phyloP scores from a whole-genome alignment of 2,329 filamentous ascomycete genomes.

The Penicillium rolfsii region DNA sequence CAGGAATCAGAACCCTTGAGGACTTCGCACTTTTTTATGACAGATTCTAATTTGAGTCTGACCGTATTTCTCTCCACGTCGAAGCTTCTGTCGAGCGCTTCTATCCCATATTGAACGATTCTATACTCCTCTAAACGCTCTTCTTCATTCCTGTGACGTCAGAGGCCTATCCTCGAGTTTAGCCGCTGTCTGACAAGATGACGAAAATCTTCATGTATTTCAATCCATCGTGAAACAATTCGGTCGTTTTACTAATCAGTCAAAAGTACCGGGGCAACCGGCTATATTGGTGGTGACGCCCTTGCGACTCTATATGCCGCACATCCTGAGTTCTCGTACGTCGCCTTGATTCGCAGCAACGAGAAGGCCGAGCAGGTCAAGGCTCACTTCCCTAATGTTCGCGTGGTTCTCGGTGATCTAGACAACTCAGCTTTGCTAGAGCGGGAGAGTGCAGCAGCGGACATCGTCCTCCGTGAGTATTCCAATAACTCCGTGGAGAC shows the following conservation, averaged over 20 bases:
- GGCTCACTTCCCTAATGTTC: constrained; percentile 50
- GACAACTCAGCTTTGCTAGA: constrained; percentile 51
- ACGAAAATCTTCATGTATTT: constrained; percentile 26
- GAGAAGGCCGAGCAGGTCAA: constrained; percentile 43
- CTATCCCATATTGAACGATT: neutral
- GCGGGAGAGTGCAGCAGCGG: constrained; percentile 50
- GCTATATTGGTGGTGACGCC: constrained; percentile 56
- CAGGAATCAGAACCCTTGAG: neutral
- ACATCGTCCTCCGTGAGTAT: constrained; percentile 50
- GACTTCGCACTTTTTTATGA: neutral
- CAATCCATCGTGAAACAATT: neutral
- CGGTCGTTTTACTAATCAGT: neutral
- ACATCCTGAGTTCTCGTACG: constrained; percentile 47
- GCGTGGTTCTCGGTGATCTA: constrained; percentile 57
- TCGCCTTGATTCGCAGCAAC: constrained; percentile 43
- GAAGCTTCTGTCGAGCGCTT: neutral
- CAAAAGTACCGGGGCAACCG: constrained; percentile 52
- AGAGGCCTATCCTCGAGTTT: neutral
- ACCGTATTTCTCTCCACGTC: neutral
- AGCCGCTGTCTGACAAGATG: constrained; percentile 12
- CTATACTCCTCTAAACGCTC: neutral
- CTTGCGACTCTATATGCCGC: constrained; percentile 47
- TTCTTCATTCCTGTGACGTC: neutral
- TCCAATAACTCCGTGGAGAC: no score
- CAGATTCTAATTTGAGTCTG: neutral